Evolutionary conservation across 2,329 filamentous ascomycete genomes (phyloP), one percentile per base, ranked within the genome.

Genomic region (Aspergillus terreus): DNA sequence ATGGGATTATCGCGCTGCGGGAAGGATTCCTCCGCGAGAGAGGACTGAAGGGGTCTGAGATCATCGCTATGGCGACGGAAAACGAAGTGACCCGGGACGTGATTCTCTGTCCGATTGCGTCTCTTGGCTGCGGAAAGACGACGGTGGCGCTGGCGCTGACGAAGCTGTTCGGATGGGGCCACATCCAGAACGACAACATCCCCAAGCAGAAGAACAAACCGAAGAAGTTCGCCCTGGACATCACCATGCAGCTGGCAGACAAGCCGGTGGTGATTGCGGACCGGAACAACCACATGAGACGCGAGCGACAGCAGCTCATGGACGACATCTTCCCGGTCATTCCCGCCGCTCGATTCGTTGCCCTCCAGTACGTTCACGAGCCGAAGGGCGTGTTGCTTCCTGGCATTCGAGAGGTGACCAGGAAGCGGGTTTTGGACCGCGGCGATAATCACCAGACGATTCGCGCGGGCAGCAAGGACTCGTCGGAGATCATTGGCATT

Each of bases 371-470:
- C 65, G 85, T 89, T 6, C 94, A 97, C 65, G 83, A 91, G 51
- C 76, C 76, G 1, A 78, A 77, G 55, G 76, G 71, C 15, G 63
- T 75, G 36, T 75, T 90, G 58, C 81, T 94, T 6, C 80, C 88
- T 46, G 77, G 82, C 30, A 89, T 97, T 55, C 82, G 88, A 42
- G 76, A 82, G 51, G 78, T 92, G 23, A 95, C 91, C 1, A 85
- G 83, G 51, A 81, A 85, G 56, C 85, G 94, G 46, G 90, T 99
- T 1, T 75, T 96, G 17, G 80, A 83, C 5, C 87, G 94, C 19
- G 94, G 94, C 12, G 91, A 99, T 70, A 97, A 97, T 64, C 94
- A 99, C 69, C 94, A 99, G 73, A 99, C 94, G 0, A 97, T 99
- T 53, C 91, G 94, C 64, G 92, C 92, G 10, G 78, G 76, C n/a